phyloP scores from a whole-genome alignment of 257 asterid species.

The Oldenlandia corymbosa region DNA sequence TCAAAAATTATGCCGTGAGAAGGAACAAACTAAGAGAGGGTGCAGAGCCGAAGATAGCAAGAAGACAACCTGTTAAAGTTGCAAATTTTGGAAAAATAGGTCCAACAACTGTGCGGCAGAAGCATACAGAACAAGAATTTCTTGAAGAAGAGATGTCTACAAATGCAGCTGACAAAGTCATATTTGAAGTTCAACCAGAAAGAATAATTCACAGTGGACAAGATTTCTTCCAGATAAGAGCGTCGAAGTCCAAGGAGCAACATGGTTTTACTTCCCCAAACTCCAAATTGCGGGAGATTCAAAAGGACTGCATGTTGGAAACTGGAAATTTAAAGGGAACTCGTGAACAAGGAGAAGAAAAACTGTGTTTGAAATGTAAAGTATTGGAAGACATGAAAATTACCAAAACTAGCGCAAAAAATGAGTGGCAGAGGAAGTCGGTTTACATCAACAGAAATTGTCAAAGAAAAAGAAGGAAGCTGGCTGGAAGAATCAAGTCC shows the following conservation, averaged over 20 bases:
- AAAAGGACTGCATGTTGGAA: constrained; percentile 20
- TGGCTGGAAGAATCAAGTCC: constrained; percentile 24
- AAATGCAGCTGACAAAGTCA: constrained; percentile 22
- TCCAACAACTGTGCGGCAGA: constrained; percentile 10
- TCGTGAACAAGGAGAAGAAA: constrained; percentile 21
- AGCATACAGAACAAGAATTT: constrained; percentile 10
- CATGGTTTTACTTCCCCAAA: constrained; percentile 19
- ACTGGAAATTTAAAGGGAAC: constrained; percentile 21
- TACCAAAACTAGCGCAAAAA: constrained; percentile 18
- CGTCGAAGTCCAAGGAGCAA: constrained; percentile 12
- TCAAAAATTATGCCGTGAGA: constrained; percentile 17
- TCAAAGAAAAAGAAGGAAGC: constrained; percentile 30
- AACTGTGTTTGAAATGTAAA: constrained; percentile 18
- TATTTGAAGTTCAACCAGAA: constrained; percentile 29
- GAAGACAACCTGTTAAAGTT: constrained; percentile 15
- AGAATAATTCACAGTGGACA: constrained; percentile 12
- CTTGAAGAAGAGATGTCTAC: constrained; percentile 10
- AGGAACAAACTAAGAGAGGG: constrained; percentile 14
- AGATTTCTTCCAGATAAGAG: constrained; percentile 9
- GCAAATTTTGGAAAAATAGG: neutral
- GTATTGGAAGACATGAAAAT: constrained; percentile 16
- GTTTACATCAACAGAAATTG: constrained; percentile 19
- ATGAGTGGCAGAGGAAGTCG: constrained; percentile 24
- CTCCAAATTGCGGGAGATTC: constrained; percentile 13
- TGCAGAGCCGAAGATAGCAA: constrained; percentile 1